A percentile compares a stretch with the other conserved stretches of the same genome.
Evolutionary conservation across 2,329 filamentous ascomycete genomes (phyloP).

Genomic region (Diaporthe helianthi): DNA sequence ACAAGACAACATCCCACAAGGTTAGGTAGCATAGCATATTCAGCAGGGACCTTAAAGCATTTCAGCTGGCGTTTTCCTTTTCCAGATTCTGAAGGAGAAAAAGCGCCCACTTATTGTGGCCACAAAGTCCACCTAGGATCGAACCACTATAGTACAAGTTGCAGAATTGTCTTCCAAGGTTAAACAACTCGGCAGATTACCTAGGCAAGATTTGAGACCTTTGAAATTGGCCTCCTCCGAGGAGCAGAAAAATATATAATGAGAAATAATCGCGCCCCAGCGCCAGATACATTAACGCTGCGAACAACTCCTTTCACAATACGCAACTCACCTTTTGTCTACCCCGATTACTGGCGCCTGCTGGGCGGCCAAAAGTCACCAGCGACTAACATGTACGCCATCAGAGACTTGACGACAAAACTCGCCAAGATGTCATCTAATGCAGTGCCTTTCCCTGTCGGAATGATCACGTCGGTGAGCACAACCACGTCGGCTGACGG

Average conservation of each 20-base stretch:
- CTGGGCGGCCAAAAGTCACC: neutral
- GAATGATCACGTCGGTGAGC: neutral
- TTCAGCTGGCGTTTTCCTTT: too few relatives aligned
- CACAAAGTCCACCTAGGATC: too few relatives aligned
- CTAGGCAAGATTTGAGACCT: neutral
- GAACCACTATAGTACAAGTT: too few relatives aligned
- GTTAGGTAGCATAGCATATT: too few relatives aligned
- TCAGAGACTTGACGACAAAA: neutral
- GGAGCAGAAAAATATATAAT: neutral
- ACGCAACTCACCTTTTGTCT: neutral
- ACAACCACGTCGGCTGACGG: constrained; percentile 15
- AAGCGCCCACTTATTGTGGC: too few relatives aligned
- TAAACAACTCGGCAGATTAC: neutral
- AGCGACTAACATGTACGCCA: neutral
- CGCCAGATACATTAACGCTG: neutral
- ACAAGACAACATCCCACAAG: too few relatives aligned
- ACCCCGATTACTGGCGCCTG: neutral
- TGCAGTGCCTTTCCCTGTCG: neutral
- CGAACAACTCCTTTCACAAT: neutral
- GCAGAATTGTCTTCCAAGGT: neutral
- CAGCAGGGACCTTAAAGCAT: too few relatives aligned
- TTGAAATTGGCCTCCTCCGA: neutral
- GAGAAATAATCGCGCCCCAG: neutral
- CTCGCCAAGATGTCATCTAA: neutral
- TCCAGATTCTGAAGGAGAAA: too few relatives aligned